phyloP scores from a whole-genome alignment of 768 basidiomycete species.

The Mycena rosella region DNA sequence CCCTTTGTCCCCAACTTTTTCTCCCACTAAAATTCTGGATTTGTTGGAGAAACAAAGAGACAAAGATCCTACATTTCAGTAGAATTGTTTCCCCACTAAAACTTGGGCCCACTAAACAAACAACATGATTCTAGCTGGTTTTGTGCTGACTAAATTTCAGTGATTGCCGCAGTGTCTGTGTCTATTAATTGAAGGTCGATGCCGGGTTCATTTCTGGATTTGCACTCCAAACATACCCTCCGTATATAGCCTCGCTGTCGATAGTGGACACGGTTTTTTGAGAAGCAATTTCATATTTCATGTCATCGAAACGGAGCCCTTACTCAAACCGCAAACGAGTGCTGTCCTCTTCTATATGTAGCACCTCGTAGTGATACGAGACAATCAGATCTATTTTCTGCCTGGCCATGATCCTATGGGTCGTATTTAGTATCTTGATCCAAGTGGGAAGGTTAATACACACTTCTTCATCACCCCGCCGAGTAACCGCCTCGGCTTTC shows the following conservation, averaged over 20 bases:
- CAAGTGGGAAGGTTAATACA: not conserved
- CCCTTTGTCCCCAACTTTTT: no score
- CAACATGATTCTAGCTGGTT: no score
- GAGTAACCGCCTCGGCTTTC: slow-evolving; percentile 23
- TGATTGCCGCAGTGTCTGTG: slow-evolving; percentile 18
- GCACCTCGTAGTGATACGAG: slow-evolving; percentile 21
- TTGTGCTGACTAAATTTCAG: no score
- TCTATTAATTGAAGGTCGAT: not conserved
- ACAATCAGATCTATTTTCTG: slow-evolving; percentile 16
- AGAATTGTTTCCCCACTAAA: no score
- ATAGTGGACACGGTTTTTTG: not conserved
- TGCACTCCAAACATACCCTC: slow-evolving; percentile 6
- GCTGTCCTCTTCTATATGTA: slow-evolving; percentile 25
- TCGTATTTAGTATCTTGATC: not conserved
- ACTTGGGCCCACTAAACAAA: no score
- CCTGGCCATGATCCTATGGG: slow-evolving; percentile 13
- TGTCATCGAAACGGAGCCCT: no score
- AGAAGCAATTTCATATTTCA: no score
- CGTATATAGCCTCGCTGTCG: not conserved
- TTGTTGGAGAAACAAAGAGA: no score
- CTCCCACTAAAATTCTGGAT: no score
- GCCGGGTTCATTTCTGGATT: no score
- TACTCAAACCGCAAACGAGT: not conserved
- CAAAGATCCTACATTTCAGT: no score
- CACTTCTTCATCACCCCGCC: slow-evolving; percentile 28